These are phyloP conservation scores for Wallacemonas sp. DNA, from an alignment of 208 protist genomes.

Conservation along the genomic window DNA sequence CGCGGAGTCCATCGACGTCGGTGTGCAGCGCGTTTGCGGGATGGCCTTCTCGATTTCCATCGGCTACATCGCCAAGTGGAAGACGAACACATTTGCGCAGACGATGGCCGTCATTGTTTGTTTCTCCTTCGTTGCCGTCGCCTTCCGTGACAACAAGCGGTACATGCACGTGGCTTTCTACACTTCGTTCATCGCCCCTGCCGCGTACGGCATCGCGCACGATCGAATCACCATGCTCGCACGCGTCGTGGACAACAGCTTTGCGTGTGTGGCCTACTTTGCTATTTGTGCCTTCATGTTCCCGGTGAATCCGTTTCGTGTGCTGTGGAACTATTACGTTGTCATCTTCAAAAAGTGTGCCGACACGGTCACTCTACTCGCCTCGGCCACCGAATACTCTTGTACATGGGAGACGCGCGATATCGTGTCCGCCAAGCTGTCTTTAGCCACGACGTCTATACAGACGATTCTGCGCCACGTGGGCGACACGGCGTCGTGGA, in stretches of 20 bases:
- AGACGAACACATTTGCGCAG: conserved; percentile 28
- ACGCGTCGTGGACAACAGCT: conserved; percentile 44
- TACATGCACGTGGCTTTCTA: conserved; percentile 57
- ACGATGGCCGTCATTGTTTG: conserved; percentile 30
- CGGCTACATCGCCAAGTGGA: conserved; percentile 35
- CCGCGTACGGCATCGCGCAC: conserved; percentile 32
- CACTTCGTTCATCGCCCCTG: conserved; percentile 32
- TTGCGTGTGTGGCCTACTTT: conserved; percentile 55
- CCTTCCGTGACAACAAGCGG: conserved; percentile 27
- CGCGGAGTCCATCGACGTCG: conserved; percentile 44
- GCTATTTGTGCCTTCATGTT: conserved; percentile 57
- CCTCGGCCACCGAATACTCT: conserved; percentile 10
- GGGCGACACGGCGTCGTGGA: conserved; percentile 18
- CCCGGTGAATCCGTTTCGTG: conserved; percentile 48
- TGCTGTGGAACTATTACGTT: conserved; percentile 52
- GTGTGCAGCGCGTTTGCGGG: conserved; percentile 50
- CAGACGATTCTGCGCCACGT: conserved; percentile 13
- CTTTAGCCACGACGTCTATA: conserved; percentile 10
- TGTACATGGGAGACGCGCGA: conserved; percentile 12
- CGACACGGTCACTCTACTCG: conserved; percentile 38
- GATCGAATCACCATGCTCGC: conserved; percentile 33
- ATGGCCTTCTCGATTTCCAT: conserved; percentile 46
- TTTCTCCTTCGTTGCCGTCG: conserved; percentile 27
- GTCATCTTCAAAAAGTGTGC: conserved; percentile 29
- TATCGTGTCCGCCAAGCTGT: conserved; percentile 16